Percentiles rank a stretch among this genome's conserved stretches.
Evolutionary conservation across 1,284 basidiomycete species (phyloP).

Genomic region (Sphaerobolus stellatus): DNA sequence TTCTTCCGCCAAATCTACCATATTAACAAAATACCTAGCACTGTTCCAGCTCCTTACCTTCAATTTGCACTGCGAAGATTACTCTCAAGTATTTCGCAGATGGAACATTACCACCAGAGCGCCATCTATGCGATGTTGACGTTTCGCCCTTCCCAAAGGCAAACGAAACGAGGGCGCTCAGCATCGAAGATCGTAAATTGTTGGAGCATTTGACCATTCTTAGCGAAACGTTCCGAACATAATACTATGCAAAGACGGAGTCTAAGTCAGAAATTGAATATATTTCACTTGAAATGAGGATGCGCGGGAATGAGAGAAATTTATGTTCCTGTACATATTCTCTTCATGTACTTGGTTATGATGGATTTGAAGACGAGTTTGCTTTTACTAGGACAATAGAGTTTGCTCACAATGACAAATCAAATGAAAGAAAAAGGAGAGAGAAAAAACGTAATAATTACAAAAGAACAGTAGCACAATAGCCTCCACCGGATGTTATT

Average conservation of each 20-base stretch:
- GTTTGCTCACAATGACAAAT: too few relatives aligned
- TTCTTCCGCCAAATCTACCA: background rate
- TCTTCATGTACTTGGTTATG: background rate
- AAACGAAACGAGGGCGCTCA: background rate
- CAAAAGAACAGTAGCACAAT: too few relatives aligned
- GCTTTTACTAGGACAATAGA: too few relatives aligned
- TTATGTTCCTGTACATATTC: background rate
- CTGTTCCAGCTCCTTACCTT: background rate
- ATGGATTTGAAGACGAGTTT: background rate
- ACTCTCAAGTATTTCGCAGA: slow-evolving; percentile 1
- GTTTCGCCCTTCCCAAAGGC: background rate
- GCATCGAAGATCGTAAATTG: background rate
- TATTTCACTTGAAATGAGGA: background rate
- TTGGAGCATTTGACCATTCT: background rate
- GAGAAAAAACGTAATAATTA: too few relatives aligned
- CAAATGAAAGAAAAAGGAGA: too few relatives aligned
- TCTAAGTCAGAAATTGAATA: background rate
- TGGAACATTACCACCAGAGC: background rate
- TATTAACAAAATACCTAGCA: background rate
- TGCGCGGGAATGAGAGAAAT: background rate
- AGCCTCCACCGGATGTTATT: too few relatives aligned
- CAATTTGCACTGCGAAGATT: background rate
- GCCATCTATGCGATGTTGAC: background rate
- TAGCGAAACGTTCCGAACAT: background rate
- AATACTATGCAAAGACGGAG: background rate